phyloP scores from a whole-genome alignment of 2,329 filamentous ascomycete genomes.

The Aspergillus pseudoterreus region DNA sequence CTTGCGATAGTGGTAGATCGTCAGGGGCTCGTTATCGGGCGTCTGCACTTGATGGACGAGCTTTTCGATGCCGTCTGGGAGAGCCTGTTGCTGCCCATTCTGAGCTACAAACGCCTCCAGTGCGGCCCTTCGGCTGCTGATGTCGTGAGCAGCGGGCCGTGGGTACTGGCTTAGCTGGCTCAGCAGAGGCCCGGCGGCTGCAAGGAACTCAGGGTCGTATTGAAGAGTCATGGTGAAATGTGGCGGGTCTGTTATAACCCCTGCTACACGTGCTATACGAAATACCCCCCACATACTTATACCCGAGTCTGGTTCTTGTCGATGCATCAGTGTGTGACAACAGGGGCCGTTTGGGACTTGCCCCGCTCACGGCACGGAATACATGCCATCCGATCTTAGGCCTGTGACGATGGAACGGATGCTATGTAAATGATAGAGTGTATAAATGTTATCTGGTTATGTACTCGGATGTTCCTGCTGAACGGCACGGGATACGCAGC shows the following conservation, averaged over 20 bases:
- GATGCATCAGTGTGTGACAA: too few relatives aligned
- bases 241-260: not conserved
- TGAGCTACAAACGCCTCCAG: not conserved
- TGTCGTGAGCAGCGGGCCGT: not conserved
- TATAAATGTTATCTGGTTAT: too few relatives aligned
- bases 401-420: too few relatives aligned
- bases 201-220: conserved; percentile 12
- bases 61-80: conserved; percentile 12
- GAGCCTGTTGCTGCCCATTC: not conserved
- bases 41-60: conserved; percentile 4
- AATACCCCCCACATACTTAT: too few relatives aligned
- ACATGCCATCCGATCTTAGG: too few relatives aligned
- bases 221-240: conserved; percentile 10
- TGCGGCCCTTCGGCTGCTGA: not conserved
- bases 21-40: conserved; percentile 5
- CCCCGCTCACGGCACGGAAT: too few relatives aligned
- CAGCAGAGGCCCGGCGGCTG: conserved; percentile 8
- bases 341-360: too few relatives aligned
- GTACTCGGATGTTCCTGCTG: too few relatives aligned
- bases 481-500: not conserved
- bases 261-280: too few relatives aligned
- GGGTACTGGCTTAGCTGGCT: conserved; percentile 2
- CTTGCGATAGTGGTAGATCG: conserved; percentile 13
- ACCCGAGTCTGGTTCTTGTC: too few relatives aligned
- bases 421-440: too few relatives aligned